A percentile compares a stretch with the other conserved stretches of the same genome.
These are phyloP conservation scores for Penicillium freii DNA, from an alignment of 2,329 filamentous ascomycete species.

Conservation along the genomic window DNA sequence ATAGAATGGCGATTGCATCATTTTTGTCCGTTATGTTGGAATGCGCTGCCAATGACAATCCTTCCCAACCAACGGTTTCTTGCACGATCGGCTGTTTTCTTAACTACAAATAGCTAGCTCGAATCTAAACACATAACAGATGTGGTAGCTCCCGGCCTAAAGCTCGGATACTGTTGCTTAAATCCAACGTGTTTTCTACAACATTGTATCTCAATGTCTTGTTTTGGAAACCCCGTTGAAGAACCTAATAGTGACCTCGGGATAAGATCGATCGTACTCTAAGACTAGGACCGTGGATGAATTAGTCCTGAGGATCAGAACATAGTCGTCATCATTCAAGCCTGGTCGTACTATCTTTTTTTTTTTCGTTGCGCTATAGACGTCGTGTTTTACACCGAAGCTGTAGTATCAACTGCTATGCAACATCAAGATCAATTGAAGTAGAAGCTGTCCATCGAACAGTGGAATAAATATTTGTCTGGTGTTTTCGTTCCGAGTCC, in stretches of 20 bases:
- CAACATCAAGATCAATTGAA: neutral
- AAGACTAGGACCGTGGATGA: neutral
- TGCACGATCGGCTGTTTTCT: neutral
- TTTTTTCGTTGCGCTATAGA: too few relatives aligned
- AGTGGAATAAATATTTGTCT: neutral
- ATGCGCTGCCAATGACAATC: constrained; percentile 14
- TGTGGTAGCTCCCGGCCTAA: neutral
- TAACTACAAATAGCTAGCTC: neutral
- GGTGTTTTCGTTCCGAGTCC: neutral
- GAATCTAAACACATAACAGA: neutral
- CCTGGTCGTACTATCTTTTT: neutral
- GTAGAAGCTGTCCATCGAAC: neutral
- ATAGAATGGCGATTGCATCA: constrained; percentile 18
- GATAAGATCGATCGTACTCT: neutral
- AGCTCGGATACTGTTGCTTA: neutral
- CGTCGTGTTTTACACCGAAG: neutral
- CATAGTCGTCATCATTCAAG: neutral
- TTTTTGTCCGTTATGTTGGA: constrained; percentile 12
- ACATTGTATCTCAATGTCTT: neutral
- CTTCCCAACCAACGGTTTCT: neutral
- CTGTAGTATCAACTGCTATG: neutral
- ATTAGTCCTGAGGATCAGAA: neutral
- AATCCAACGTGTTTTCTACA: neutral
- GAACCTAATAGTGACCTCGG: neutral
- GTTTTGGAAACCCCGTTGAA: neutral